Evolutionary conservation across 331 rosid genomes (phyloP).

Genomic region (Rhamnella rubrinervis): DNA sequence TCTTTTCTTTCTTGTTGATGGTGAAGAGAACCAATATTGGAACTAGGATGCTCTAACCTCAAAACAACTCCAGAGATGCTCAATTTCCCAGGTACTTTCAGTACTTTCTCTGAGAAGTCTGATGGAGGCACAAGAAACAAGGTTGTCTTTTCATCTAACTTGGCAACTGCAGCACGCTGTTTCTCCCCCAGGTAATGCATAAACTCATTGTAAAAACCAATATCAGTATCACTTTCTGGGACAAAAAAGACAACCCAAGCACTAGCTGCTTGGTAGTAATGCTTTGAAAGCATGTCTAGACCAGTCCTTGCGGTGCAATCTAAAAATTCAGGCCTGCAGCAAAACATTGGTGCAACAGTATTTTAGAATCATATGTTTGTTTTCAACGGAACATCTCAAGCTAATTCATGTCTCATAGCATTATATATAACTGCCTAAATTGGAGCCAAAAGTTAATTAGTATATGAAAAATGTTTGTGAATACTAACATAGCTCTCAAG

Average conservation of each 20-base stretch:
- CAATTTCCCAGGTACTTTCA: conserved; percentile 90
- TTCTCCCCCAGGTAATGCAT: conserved; percentile 94
- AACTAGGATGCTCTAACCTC: conserved; percentile 75
- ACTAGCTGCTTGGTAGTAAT: conserved; percentile 89
- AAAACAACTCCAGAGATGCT: conserved; percentile 94
- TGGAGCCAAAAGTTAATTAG: background rate
- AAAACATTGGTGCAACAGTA: conserved; percentile 19
- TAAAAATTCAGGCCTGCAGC: conserved; percentile 88
- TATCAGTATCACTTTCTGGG: conserved; percentile 88
- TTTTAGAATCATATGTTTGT: conserved; percentile 10
- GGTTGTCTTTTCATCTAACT: conserved; percentile 84
- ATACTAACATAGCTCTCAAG: background rate
- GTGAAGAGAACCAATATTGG: conserved; percentile 46
- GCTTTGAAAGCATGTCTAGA: conserved; percentile 95
- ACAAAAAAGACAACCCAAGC: conserved; percentile 99
- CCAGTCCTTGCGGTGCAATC: conserved; percentile 99
- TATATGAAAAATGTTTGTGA: background rate
- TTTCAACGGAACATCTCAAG: background rate
- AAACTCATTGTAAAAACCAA: conserved; percentile 82
- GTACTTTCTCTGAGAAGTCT: conserved; percentile 85
- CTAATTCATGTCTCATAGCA: conserved; percentile 4
- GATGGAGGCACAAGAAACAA: conserved; percentile 99
- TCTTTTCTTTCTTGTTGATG: conserved; percentile 53
- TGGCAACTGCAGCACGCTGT: conserved; percentile 89
- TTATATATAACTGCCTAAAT: background rate